Conservation (phyloP, 2,329 filamentous ascomycete species). For the Aspergillus pseudonomiae region DNA sequence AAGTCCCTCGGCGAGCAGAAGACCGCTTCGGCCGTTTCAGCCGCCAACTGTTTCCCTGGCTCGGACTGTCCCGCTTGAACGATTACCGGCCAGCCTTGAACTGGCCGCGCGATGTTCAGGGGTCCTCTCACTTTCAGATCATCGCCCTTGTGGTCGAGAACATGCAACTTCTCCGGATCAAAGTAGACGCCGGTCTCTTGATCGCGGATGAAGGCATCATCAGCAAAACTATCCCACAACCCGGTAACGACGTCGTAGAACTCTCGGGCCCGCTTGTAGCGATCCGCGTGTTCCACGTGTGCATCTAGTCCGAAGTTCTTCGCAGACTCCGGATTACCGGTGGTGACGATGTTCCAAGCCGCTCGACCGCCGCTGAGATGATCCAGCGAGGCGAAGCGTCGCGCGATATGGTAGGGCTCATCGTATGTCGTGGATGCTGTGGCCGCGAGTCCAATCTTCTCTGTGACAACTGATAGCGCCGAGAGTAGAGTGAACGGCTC, state of each 20-base stretch:
- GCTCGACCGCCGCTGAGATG: slow-evolving; percentile 54
- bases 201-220: slow-evolving; percentile 58
- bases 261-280: slow-evolving; percentile 56
- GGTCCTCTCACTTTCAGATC: slow-evolving; percentile 52
- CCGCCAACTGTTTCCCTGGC: slow-evolving; percentile 55
- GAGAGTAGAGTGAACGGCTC: slow-evolving; percentile 59
- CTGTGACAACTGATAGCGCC: slow-evolving; percentile 53
- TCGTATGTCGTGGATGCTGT: slow-evolving; percentile 59
- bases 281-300: slow-evolving; percentile 53
- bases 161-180: slow-evolving; percentile 57
- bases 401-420: slow-evolving; percentile 56
- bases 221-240: slow-evolving; percentile 59
- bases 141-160: slow-evolving; percentile 55
- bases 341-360: slow-evolving; percentile 60
- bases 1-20: slow-evolving; percentile 56
- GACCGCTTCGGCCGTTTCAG: slow-evolving; percentile 57
- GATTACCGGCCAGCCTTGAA: slow-evolving; percentile 60
- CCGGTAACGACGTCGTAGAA: slow-evolving; percentile 59
- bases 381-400: slow-evolving; percentile 56
- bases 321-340: slow-evolving; percentile 55
- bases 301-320: slow-evolving; percentile 57
- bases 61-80: slow-evolving; percentile 59
- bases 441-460: slow-evolving; percentile 55
- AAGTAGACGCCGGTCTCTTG: slow-evolving; percentile 53
- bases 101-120: slow-evolving; percentile 56